Evolutionary conservation across 805 yeast genomes (phyloP), one percentile per base, ranked within the genome.

Genomic region (Saturnispora galanensis): DNA sequence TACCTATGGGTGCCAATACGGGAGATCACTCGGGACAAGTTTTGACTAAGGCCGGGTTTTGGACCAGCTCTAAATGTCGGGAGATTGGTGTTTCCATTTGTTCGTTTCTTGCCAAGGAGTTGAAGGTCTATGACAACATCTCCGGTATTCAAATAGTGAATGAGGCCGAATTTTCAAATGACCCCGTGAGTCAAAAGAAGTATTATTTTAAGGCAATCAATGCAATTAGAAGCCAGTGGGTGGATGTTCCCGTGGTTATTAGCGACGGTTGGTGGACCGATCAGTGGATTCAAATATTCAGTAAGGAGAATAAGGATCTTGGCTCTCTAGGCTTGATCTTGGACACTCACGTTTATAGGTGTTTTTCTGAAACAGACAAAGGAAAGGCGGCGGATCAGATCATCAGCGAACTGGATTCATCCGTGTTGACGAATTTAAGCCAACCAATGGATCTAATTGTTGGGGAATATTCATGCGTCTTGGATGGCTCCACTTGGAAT

Each of bases 231-330:
- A 58, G 62, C 16, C 66, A 69, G 12, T 82, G 85, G 56, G 39
- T 60, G 1, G 62, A 62, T 2, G 62, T 87, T 31, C 96, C 96
- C 0, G 68, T 90, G 5, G 66, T 84, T 13, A 83, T 90, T 31
- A 85, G 96, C 2, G 97, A 90, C 59, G 95, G 95, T 3, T 93
- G 97, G 97, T 81, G 87, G 80, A 74, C 93, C 5, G 74, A 74
- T 51, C 84, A 77, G 57, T 85, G 88, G 85, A 79, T 72, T 18
- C 67, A 77, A 48, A 84, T 83, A 80, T 60, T 86, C 8, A 50
- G 55, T 36, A 71, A 71, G 41, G 57, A 64, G 32, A 62, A 63
- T 4, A 61, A 60, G 3, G 57, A 64, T 11, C 59, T 59, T 7
- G 62, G 67, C 10, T 59, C 56, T 30, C 51, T 77, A 5, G 90